These are phyloP conservation scores for Globisporangium okanoganense DNA, from an alignment of 352 stramenopile species.

Conservation along the genomic window DNA sequence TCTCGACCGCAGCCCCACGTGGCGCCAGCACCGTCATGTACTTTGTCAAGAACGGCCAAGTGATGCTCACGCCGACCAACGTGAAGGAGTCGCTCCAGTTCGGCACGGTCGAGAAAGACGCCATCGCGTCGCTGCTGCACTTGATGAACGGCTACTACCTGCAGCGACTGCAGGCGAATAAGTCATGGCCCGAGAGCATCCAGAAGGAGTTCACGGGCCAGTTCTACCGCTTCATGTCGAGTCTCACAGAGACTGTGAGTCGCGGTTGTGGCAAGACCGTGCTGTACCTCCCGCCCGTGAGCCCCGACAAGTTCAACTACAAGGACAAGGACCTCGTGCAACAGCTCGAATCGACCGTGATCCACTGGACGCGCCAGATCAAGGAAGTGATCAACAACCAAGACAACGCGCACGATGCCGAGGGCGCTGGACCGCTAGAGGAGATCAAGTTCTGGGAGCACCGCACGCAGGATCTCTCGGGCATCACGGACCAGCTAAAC, in stretches of 20 bases:
- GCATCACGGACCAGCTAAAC: constrained; percentile 93
- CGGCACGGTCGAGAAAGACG: constrained; percentile 74
- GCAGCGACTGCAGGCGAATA: constrained; percentile 75
- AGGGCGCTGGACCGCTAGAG: constrained; percentile 89
- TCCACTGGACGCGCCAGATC: constrained; percentile 97
- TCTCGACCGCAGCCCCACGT: constrained; percentile 58
- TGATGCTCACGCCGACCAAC: constrained; percentile 54
- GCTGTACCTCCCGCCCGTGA: constrained; percentile 88
- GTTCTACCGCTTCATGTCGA: constrained; percentile 95
- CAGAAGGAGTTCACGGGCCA: constrained; percentile 93
- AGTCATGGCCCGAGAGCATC: constrained; percentile 90
- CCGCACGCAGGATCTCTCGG: constrained; percentile 89
- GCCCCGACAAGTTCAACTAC: constrained; percentile 79
- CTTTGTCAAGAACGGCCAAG: constrained; percentile 86
- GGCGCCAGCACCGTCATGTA: constrained; percentile 65
- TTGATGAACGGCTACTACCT: constrained; percentile 85
- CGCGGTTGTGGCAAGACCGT: constrained; percentile 91
- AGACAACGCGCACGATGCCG: constrained; percentile 88
- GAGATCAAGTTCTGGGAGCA: constrained; percentile 96
- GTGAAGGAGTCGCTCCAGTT: constrained; percentile 65
- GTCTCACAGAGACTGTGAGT: constrained; percentile 91
- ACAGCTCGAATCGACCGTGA: constrained; percentile 95
- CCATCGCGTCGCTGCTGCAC: constrained; percentile 76
- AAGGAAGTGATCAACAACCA: constrained; percentile 97
- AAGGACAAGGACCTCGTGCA: constrained; percentile 95